Evolutionary conservation across 305 asterid species (phyloP), one percentile per base, ranked within the genome.

Genomic region (Ilex paraguariensis): DNA sequence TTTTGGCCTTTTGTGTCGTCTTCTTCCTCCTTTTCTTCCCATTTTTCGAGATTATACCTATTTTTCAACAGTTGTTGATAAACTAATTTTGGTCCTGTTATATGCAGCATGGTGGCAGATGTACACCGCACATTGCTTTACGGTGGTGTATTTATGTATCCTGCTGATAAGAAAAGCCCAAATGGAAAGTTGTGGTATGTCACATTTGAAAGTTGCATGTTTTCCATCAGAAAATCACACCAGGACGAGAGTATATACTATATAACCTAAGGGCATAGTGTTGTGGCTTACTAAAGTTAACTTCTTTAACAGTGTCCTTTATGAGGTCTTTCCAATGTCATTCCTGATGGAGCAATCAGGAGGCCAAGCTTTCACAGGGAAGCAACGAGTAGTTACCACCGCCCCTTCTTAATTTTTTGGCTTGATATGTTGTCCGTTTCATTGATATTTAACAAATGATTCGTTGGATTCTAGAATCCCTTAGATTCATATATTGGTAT

Each of bases 321-420:
- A 93, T 39, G 99, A 93, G 78, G 99, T 90, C 63, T 93, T 93
- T 72, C 97, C 99, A 10, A 93, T 93, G 99, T 80, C 99, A 31
- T 93, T 78, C 81, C 76, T 93, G 90, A 81, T 93, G 87, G 99
- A 93, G 77, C 91, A 90, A 84, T 97, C 99, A 2, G 97, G 99
- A 63, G 99, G 99, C 31, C 97, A 93, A 63, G 76, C 99, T 1
- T 93, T 93, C 64, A 93, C 99, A 0, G 99, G 99, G 67, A 90
- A 90, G 76, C 76, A 79, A 54, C 71, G 95, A 86, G 99, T 87
- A 83, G 7, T 54, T 46, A 75, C 51, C 58, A 55, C 2, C 4
- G 12, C 62, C 56, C 44, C 61, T 21, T 51, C 42, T 36, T 8
- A 21, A 36, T 36, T 2, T 36, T 36, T 36, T 8, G 42, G 9